phyloP scores from a whole-genome alignment of 768 basidiomycete species.

The Tulasnella sp. region DNA sequence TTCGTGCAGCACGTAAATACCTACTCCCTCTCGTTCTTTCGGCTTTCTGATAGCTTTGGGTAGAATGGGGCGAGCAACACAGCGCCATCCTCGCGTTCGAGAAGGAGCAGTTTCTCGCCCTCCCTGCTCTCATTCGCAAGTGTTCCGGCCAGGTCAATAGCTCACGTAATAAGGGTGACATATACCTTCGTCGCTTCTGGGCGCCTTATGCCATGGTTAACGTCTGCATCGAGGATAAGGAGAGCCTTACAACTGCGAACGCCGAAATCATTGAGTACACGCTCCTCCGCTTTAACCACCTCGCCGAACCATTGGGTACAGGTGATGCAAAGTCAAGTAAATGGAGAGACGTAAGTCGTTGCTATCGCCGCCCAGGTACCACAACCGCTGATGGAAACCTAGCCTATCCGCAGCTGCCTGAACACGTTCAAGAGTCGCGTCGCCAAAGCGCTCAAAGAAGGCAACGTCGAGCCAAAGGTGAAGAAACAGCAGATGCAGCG shows the following conservation, averaged over 20 bases:
- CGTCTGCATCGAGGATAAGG: background rate
- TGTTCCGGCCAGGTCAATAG: background rate
- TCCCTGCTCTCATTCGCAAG: background rate
- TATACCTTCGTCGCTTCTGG: background rate
- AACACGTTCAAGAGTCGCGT: background rate
- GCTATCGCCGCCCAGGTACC: no score
- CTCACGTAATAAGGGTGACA: background rate
- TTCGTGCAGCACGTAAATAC: no score
- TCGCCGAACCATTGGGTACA: no score
- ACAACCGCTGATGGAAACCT: no score
- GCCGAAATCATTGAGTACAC: background rate
- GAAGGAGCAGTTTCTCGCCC: background rate
- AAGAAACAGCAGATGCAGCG: background rate
- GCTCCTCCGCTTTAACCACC: background rate
- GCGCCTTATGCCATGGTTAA: background rate
- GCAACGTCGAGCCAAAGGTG: background rate
- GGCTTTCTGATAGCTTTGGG: no score
- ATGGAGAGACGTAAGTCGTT: no score
- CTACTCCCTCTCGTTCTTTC: no score
- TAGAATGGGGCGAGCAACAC: background rate
- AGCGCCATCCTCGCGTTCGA: background rate
- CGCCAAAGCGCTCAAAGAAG: background rate
- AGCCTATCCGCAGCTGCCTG: background rate
- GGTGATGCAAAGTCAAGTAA: no score
- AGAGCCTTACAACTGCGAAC: background rate